phyloP scores from a whole-genome alignment of 805 yeast species.

The Alloascoidea africana region DNA sequence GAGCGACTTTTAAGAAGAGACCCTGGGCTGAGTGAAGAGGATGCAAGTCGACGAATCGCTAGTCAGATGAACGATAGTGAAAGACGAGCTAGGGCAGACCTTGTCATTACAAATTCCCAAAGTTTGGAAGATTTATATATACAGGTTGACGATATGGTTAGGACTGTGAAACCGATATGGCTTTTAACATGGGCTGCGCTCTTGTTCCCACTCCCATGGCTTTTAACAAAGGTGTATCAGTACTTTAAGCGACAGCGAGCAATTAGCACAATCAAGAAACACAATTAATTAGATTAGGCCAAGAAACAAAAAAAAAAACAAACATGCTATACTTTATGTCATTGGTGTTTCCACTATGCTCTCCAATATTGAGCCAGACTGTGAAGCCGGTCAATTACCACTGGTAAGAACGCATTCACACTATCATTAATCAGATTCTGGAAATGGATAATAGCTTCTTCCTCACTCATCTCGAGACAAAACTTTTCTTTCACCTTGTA shows the following conservation, averaged over 20 bases:
- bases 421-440: slow-evolving; percentile 89
- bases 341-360: slow-evolving; percentile 29
- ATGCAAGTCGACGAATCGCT: slow-evolving; percentile 55
- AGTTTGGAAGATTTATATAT: slow-evolving; percentile 26
- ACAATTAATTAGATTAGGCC: too few relatives aligned
- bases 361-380: slow-evolving; percentile 97
- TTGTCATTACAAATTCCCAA: slow-evolving; percentile 48
- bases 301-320: not conserved
- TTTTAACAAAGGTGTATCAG: not conserved
- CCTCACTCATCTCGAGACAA: slow-evolving; percentile 86
- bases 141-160: slow-evolving; percentile 26
- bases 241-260: not conserved
- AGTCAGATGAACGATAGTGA: slow-evolving; percentile 60
- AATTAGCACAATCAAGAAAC: too few relatives aligned
- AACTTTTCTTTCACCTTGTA: slow-evolving; percentile 90
- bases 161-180: slow-evolving; percentile 22
- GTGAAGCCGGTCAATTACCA: slow-evolving; percentile 88
- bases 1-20: slow-evolving; percentile 53
- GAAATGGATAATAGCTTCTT: slow-evolving; percentile 90
- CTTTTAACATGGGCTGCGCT: slow-evolving; percentile 5
- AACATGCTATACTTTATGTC: not conserved
- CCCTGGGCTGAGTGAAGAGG: slow-evolving; percentile 37
- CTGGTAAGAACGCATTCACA: slow-evolving; percentile 86
- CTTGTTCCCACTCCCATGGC: slow-evolving; percentile 1
- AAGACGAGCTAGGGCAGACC: slow-evolving; percentile 45